Conservation (phyloP, 352 stramenopile genomes). For the Blastocystis sp. region DNA sequence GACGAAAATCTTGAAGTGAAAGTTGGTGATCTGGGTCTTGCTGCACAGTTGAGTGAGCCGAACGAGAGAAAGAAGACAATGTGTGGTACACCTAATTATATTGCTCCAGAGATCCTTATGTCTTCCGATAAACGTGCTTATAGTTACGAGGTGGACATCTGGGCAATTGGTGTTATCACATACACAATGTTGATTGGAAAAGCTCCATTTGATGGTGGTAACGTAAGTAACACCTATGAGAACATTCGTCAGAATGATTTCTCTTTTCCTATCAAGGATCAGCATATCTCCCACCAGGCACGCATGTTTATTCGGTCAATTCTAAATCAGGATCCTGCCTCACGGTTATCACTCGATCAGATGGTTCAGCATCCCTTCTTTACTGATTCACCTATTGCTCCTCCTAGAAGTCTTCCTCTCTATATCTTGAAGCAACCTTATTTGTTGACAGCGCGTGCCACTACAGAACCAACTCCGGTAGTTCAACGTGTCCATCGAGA, state of each 20-base stretch:
- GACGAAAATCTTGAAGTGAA: slow-evolving; percentile 70
- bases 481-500: slow-evolving; percentile 17
- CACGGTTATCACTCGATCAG: slow-evolving; percentile 48
- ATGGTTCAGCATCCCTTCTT: slow-evolving; percentile 62
- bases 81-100: slow-evolving; percentile 86
- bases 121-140: slow-evolving; percentile 73
- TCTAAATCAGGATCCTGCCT: slow-evolving; percentile 30
- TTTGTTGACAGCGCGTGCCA: slow-evolving; percentile 4
- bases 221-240: slow-evolving; percentile 68
- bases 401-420: slow-evolving; percentile 54
- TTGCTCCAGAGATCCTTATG: slow-evolving; percentile 81
- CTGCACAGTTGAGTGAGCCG: slow-evolving; percentile 62
- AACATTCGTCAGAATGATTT: slow-evolving; percentile 47
- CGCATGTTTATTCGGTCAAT: slow-evolving; percentile 61
- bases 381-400: slow-evolving; percentile 56
- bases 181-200: slow-evolving; percentile 90
- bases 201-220: slow-evolving; percentile 88
- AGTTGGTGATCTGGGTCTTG: slow-evolving; percentile 66
- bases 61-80: slow-evolving; percentile 81
- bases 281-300: slow-evolving; percentile 51
- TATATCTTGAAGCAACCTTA: slow-evolving; percentile 58
- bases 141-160: slow-evolving; percentile 84
- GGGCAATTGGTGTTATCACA: slow-evolving; percentile 86
- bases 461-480: slow-evolving; percentile 45
- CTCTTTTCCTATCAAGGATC: slow-evolving; percentile 52